These are phyloP conservation scores for Glycine tomentella DNA, from an alignment of 306 rosid species.

Conservation along the genomic window DNA sequence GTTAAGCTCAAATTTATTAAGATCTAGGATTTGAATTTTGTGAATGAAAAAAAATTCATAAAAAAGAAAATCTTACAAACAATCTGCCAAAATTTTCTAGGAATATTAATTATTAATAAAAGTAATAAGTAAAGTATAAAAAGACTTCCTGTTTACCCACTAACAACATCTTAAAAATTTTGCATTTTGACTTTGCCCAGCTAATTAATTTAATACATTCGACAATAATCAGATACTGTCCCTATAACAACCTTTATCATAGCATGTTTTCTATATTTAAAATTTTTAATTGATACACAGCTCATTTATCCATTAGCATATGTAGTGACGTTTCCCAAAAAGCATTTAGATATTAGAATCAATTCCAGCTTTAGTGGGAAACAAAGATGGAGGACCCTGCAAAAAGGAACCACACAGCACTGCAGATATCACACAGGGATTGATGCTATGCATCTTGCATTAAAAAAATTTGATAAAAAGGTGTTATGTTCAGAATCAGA, in stretches of 20 bases:
- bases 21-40: too few species aligned
- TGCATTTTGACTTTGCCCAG: too few species aligned
- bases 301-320: conserved; percentile 32
- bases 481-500: conserved; percentile 7
- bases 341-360: conserved; percentile 36
- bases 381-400: conserved; percentile 16
- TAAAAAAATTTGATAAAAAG: not conserved
- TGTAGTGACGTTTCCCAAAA: not conserved
- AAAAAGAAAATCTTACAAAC: too few species aligned
- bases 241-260: not conserved
- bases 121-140: too few species aligned
- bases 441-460: conserved; percentile 43
- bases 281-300: not conserved
- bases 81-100: too few species aligned
- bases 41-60: too few species aligned
- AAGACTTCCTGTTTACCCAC: too few species aligned
- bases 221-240: too few species aligned
- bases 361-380: conserved; percentile 46
- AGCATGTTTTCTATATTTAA: not conserved
- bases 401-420: conserved; percentile 28
- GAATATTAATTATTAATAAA: too few species aligned
- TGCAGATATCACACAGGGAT: conserved; percentile 33
- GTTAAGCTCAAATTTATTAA: too few species aligned
- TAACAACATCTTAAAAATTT: too few species aligned
- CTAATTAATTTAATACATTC: too few species aligned